phyloP scores from a whole-genome alignment of 495 filamentous ascomycete species.

The Tuber brumale region DNA sequence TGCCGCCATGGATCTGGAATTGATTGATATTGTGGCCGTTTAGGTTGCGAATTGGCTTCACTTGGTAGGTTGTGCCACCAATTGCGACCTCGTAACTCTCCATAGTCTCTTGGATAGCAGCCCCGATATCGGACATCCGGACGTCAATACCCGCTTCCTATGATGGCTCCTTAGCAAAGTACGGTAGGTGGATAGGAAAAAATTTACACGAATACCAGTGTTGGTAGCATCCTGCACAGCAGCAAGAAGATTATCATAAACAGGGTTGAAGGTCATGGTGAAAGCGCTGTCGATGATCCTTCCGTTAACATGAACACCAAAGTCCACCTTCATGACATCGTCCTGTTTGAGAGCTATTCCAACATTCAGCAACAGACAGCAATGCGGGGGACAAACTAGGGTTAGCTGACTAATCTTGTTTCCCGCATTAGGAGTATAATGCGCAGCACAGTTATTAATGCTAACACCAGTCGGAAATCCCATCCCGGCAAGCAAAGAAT shows the following conservation, averaged over 20 bases:
- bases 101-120: conserved; percentile 76
- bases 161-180: conserved; percentile 18
- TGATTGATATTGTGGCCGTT: conserved; percentile 84
- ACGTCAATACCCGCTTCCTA: conserved; percentile 72
- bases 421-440: conserved; percentile 88
- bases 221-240: conserved; percentile 85
- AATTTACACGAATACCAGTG: conserved; percentile 58
- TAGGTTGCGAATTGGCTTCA: conserved; percentile 81
- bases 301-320: conserved; percentile 85
- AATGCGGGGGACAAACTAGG: not conserved
- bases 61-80: conserved; percentile 66
- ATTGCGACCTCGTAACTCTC: conserved; percentile 82
- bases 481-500: conserved; percentile 71
- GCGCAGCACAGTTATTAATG: conserved; percentile 80
- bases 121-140: conserved; percentile 68
- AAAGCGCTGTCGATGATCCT: conserved; percentile 90
- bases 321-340: conserved; percentile 91
- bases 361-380: not conserved
- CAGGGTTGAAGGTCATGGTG: conserved; percentile 77
- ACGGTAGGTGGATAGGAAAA: not conserved
- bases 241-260: conserved; percentile 73
- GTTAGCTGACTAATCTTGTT: conserved; percentile 56
- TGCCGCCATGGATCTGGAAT: conserved; percentile 80
- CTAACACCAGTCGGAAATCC: conserved; percentile 83
- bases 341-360: conserved; percentile 58